Evolutionary conservation across 805 yeast species (phyloP).

Genomic region (Maudiozyma saulgeensis): DNA sequence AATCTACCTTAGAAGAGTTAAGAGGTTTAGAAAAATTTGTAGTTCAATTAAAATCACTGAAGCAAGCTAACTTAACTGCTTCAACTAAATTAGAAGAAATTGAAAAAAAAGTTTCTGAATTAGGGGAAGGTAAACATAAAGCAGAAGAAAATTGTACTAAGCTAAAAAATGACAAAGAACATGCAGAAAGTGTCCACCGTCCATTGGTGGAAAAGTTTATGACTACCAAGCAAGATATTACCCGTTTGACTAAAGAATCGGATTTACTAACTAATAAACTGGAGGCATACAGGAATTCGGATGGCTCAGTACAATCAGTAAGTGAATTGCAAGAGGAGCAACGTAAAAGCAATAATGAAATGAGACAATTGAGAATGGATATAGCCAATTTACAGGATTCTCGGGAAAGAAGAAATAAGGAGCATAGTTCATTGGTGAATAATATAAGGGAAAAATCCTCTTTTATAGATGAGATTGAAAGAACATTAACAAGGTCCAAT

Average conservation of each 20-base stretch:
- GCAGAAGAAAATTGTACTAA: constrained; percentile 23
- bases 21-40: constrained; percentile 20
- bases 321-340: constrained; percentile 22
- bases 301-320: constrained; percentile 18
- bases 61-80: background rate
- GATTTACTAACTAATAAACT: constrained; percentile 21
- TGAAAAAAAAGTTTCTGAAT: constrained; percentile 6
- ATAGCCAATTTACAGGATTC: constrained; percentile 17
- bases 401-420: constrained; percentile 17
- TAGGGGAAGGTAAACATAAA: constrained; percentile 14
- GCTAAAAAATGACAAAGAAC: constrained; percentile 11
- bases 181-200: constrained; percentile 19
- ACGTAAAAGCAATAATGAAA: constrained; percentile 10
- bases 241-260: constrained; percentile 14
- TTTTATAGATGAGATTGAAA: constrained; percentile 19
- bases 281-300: constrained; percentile 11
- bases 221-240: constrained; percentile 20
- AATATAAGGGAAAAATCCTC: constrained; percentile 16
- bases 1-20: constrained; percentile 21
- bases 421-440: constrained; percentile 13
- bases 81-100: constrained; percentile 4
- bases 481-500: constrained; percentile 8
- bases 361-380: constrained; percentile 18
- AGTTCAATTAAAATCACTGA: constrained; percentile 5
- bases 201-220: constrained; percentile 22